These are phyloP conservation scores for Magnusiomyces sp. DNA, from an alignment of 1,139 yeast species.

Conservation along the genomic window DNA sequence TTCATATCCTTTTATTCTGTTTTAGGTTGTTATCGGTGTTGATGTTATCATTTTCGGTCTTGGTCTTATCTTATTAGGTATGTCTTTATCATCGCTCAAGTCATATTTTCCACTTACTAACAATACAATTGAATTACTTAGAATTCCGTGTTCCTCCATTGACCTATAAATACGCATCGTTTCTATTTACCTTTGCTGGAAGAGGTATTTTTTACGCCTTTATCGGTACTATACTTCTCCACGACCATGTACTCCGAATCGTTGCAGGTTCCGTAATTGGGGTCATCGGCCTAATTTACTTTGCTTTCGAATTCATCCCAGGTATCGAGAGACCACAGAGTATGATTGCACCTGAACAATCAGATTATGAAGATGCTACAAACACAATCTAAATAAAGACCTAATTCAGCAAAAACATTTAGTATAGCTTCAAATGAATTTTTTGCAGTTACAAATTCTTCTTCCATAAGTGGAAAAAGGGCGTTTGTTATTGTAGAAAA, in stretches of 20 bases:
- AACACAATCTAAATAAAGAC: conserved; percentile 5
- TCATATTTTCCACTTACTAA: not conserved
- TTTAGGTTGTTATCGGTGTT: conserved; percentile 46
- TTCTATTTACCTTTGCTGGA: conserved; percentile 75
- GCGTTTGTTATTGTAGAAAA: too few relatives aligned
- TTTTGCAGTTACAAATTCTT: too few relatives aligned
- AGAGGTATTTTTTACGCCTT: conserved; percentile 69
- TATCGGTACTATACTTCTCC: conserved; percentile 55
- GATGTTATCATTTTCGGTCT: conserved; percentile 50
- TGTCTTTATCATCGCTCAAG: conserved; percentile 21
- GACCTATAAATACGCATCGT: conserved; percentile 65
- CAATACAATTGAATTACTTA: conserved; percentile 13
- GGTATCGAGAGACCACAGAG: conserved; percentile 65
- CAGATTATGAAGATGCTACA: conserved; percentile 1
- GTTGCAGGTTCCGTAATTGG: conserved; percentile 50
- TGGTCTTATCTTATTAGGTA: conserved; percentile 47
- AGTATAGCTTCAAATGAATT: not conserved
- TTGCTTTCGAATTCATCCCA: conserved; percentile 60
- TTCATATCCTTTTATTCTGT: not conserved
- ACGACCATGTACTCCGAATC: conserved; percentile 48
- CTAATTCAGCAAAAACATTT: too few relatives aligned
- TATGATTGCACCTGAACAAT: conserved; percentile 35
- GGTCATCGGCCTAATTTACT: conserved; percentile 49
- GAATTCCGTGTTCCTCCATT: conserved; percentile 46
- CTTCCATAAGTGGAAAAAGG: too few relatives aligned